A percentile compares a stretch with the other conserved stretches of the same genome.
phyloP scores from a whole-genome alignment of 2,329 filamentous ascomycete genomes.

The Escovopsis sp. region DNA sequence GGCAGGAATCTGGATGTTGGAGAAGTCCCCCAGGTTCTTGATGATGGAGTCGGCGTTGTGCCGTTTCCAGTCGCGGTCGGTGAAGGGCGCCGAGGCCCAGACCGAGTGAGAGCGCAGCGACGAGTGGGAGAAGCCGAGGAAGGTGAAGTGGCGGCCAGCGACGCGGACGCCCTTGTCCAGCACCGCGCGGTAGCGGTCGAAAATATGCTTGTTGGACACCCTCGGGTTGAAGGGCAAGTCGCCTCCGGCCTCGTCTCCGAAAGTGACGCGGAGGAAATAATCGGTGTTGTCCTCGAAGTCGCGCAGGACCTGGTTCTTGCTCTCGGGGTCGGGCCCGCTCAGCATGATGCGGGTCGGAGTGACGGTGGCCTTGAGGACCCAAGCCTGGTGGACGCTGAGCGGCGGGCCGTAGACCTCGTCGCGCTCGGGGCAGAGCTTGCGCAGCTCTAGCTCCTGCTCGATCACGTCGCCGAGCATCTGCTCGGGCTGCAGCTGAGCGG shows the following conservation, averaged over 20 bases:
- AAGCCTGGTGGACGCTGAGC: constrained; percentile 25
- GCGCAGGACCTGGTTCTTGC: constrained; percentile 56
- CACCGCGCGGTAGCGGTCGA: constrained; percentile 43
- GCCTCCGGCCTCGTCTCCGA: constrained; percentile 58
- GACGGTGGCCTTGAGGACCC: constrained; percentile 39
- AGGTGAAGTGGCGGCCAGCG: constrained; percentile 45
- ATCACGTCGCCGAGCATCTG: constrained; percentile 25
- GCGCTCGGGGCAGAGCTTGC: constrained; percentile 10
- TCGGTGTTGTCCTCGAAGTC: constrained; percentile 43
- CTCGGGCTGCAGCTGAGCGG: constrained; percentile 22
- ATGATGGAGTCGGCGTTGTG: constrained; percentile 30
- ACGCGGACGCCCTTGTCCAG: constrained; percentile 45
- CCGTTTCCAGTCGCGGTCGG: constrained; percentile 15
- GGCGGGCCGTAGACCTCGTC: constrained; percentile 12
- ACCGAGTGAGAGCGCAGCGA: constrained; percentile 56
- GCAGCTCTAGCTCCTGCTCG: constrained; percentile 24
- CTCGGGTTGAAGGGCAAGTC: constrained; percentile 42
- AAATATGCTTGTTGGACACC: constrained; percentile 31
- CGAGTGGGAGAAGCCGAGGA: constrained; percentile 68
- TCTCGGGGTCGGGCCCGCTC: constrained; percentile 47
- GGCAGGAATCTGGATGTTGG: constrained; percentile 34
- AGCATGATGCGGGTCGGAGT: constrained; percentile 44
- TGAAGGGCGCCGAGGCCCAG: constrained; percentile 43
- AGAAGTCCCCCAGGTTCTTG: constrained; percentile 33
- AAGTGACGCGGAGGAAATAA: constrained; percentile 54